These are phyloP conservation scores for Vigna trinervia DNA, from an alignment of 306 rosid species.

Conservation along the genomic window DNA sequence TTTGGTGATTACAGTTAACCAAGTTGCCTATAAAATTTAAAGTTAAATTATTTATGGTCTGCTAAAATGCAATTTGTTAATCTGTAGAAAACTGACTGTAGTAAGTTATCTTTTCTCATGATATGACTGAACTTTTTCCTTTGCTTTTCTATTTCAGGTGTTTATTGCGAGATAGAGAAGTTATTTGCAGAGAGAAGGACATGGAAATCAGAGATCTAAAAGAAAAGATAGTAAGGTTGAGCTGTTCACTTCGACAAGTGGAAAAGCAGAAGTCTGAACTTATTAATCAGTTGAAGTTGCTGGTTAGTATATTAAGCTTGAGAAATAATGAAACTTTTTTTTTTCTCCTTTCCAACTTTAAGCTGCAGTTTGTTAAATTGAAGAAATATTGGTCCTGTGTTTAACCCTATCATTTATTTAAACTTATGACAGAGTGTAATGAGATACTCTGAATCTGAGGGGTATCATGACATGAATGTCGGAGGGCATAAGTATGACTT, in stretches of 20 bases:
- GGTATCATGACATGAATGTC: constrained; percentile 33
- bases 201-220: constrained; percentile 79
- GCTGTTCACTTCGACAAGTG: constrained; percentile 64
- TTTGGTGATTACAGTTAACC: constrained; percentile 1
- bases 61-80: constrained; percentile 10
- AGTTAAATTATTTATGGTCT: background rate
- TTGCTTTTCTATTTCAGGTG: constrained; percentile 61
- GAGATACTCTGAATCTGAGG: constrained; percentile 46
- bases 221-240: constrained; percentile 73
- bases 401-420: constrained; percentile 13
- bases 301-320: constrained; percentile 46
- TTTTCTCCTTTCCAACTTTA: constrained; percentile 29
- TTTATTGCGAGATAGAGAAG: constrained; percentile 74
- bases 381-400: constrained; percentile 1
- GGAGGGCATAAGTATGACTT: constrained; percentile 81
- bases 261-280: constrained; percentile 79
- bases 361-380: constrained; percentile 13
- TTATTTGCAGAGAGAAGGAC: constrained; percentile 74
- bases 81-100: background rate
- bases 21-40: background rate
- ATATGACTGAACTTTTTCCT: constrained; percentile 16
- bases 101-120: constrained; percentile 17
- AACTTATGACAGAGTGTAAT: constrained; percentile 61
- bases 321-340: background rate
- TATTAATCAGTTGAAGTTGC: constrained; percentile 69